Base-by-base conservation (phyloP, 2,329 filamentous ascomycete species). In the Emergomyces orientalis region DNA sequence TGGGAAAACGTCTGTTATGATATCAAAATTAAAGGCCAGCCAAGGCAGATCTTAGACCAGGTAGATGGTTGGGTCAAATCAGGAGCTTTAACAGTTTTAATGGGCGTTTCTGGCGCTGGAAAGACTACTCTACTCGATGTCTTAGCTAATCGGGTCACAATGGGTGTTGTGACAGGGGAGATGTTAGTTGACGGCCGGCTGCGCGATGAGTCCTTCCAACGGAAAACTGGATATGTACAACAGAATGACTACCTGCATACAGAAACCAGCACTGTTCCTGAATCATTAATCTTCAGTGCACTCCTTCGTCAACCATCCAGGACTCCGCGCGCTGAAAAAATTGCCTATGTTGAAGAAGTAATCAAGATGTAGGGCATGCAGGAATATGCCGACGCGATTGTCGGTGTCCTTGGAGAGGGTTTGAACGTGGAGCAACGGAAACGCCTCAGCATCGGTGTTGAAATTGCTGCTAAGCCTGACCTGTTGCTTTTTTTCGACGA, bases 21-120 rank as follows among this genome's bases (percentile, higher is more conserved):
- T 64, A 88, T 91, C 72, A 85, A 85, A 69, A 91, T 96, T 77
- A 95, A 95, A 79, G 80, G 81, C 17, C 85, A 93, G 69, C 78
- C 81, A 1, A 84, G 91, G 19, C 85, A 88, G 52, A 89, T 97
- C 69, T 79, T 97, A 64, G 87, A 96, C 69, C 81, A 94, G 65
- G 89, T 96, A 14, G 89, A 95, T 71, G 92, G 92, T 43, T 97
- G 90, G 89, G 91, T 97, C 64, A 94, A 95, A 76, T 92, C 92
- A 2, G 92, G 92, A 64, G 96, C 90, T 19, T 75, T 96, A 61
- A 96, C 91, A 14, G 91, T 90, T 47, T 81, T 96, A 2, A 96
- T 96, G 91, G 82, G 91, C 77, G 90, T 92, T 8, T 91, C 88
- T 39, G 91, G 92, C 68, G 92, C 92, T n/a, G 92, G 92, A 63